Conservation (phyloP, 2,329 filamentous ascomycete species). For the Chalaropsis thielavioides region DNA sequence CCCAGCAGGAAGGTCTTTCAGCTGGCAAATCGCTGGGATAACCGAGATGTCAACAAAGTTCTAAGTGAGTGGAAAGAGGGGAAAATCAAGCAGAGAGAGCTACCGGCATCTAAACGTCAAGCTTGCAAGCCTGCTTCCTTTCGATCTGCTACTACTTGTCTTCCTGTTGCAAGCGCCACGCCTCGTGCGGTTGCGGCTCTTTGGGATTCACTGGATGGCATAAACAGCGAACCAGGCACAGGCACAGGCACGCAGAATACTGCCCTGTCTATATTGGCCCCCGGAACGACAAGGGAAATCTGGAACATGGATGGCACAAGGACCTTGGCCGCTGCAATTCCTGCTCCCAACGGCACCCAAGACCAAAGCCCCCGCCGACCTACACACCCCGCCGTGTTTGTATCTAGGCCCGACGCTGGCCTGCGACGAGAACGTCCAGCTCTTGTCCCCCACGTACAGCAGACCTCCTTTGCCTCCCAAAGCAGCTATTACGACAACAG, state of each 20-base stretch:
- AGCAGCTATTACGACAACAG: neutral
- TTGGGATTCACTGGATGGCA: neutral
- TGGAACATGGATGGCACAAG: conserved; percentile 29
- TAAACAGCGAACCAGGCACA: neutral
- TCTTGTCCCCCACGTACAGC: neutral
- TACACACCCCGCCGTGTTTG: neutral
- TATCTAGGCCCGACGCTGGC: conserved; percentile 6
- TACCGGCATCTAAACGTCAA: neutral
- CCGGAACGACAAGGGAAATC: neutral
- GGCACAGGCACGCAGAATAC: neutral
- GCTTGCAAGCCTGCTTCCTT: neutral
- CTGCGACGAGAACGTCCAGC: conserved; percentile 4
- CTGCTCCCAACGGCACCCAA: neutral
- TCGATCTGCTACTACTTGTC: neutral
- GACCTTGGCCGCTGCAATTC: conserved; percentile 21
- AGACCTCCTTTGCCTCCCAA: neutral
- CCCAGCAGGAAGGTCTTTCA: conserved; percentile 43
- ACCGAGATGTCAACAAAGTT: conserved; percentile 40
- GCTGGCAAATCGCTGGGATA: conserved; percentile 46
- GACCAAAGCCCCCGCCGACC: neutral
- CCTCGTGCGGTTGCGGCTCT: neutral
- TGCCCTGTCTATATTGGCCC: neutral
- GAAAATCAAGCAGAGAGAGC: conserved; percentile 25
- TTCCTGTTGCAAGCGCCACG: too few relatives aligned
- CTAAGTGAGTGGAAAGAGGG: conserved; percentile 43